Conservation (phyloP, 495 filamentous ascomycete genomes). For the Astrocystis sublimbata region DNA sequence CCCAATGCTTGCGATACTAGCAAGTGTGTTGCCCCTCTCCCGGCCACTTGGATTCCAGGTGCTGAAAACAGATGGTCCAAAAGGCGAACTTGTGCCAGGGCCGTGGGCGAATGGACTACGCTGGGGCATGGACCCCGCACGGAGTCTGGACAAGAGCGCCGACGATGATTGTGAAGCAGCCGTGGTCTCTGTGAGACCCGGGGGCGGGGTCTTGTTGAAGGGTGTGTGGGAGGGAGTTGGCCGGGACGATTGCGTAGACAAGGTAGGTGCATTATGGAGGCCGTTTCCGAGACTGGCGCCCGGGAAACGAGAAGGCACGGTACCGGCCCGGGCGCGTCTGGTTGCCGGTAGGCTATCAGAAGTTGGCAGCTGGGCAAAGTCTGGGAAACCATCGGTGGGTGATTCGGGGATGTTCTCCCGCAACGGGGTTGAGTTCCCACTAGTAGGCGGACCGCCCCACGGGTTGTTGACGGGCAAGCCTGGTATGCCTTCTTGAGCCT, state of each 20-base stretch:
- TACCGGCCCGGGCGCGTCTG: conserved; percentile 81
- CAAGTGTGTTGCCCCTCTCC: conserved; percentile 79
- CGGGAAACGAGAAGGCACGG: conserved; percentile 93
- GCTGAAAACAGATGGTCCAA: conserved; percentile 87
- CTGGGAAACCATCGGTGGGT: conserved; percentile 93
- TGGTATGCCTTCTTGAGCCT: conserved; percentile 84
- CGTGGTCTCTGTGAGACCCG: conserved; percentile 65
- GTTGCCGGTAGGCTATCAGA: conserved; percentile 59
- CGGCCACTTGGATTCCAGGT: conserved; percentile 74
- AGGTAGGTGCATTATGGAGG: conserved; percentile 60
- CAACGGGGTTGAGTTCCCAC: conserved; percentile 91
- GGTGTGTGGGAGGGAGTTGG: conserved; percentile 90
- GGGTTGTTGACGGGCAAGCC: conserved; percentile 70
- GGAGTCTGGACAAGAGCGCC: conserved; percentile 78
- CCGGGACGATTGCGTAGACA: conserved; percentile 79
- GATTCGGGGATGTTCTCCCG: conserved; percentile 97
- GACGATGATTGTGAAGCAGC: conserved; percentile 63
- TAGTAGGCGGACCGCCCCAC: conserved; percentile 90
- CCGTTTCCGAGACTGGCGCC: conserved; percentile 62
- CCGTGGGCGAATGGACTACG: conserved; percentile 66
- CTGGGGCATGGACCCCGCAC: conserved; percentile 95
- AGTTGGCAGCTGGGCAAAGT: conserved; percentile 69
- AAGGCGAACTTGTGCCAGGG: conserved; percentile 60
- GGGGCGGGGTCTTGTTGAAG: conserved; percentile 72
- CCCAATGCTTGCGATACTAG: conserved; percentile 68